phyloP scores from a whole-genome alignment of 192 early-diverging fungal genomes.

The Coemansia sp. region DNA sequence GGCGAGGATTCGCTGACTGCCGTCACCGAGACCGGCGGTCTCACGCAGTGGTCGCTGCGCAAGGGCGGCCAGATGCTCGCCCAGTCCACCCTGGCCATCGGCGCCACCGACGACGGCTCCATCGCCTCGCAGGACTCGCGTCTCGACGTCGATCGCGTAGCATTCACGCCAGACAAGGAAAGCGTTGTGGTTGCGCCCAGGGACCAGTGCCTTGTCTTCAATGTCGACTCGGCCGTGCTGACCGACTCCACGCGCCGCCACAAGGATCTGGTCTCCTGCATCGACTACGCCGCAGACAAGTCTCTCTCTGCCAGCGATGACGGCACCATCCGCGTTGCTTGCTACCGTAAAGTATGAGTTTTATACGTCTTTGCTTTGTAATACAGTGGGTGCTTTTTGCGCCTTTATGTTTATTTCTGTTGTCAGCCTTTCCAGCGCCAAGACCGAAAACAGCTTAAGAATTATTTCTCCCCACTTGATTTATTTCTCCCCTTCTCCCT shows the following conservation, averaged over 20 bases:
- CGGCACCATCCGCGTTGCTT: constrained; percentile 51
- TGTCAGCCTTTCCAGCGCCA: neutral
- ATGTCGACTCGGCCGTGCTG: constrained; percentile 47
- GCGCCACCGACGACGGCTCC: neutral
- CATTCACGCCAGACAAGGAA: constrained; percentile 49
- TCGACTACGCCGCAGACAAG: constrained; percentile 46
- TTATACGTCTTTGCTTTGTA: too few relatives aligned
- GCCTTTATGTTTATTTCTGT: too few relatives aligned
- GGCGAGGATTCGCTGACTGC: constrained; percentile 45
- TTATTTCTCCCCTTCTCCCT: neutral
- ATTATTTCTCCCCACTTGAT: neutral
- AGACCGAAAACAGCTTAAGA: neutral
- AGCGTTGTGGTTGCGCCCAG: constrained; percentile 41
- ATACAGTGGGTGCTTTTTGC: too few relatives aligned
- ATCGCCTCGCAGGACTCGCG: constrained; percentile 28
- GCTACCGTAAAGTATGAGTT: constrained; percentile 41
- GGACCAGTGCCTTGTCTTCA: constrained; percentile 51
- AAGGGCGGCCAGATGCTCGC: constrained; percentile 40
- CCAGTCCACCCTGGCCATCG: constrained; percentile 37
- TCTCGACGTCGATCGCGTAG: constrained; percentile 37
- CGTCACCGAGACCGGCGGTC: constrained; percentile 43
- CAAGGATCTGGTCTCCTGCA: constrained; percentile 48
- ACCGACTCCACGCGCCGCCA: constrained; percentile 49
- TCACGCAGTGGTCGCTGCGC: constrained; percentile 53
- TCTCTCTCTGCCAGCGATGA: constrained; percentile 52